phyloP scores from a whole-genome alignment of 2,329 filamentous ascomycete species.

The Ascocoryne sarcoides region DNA sequence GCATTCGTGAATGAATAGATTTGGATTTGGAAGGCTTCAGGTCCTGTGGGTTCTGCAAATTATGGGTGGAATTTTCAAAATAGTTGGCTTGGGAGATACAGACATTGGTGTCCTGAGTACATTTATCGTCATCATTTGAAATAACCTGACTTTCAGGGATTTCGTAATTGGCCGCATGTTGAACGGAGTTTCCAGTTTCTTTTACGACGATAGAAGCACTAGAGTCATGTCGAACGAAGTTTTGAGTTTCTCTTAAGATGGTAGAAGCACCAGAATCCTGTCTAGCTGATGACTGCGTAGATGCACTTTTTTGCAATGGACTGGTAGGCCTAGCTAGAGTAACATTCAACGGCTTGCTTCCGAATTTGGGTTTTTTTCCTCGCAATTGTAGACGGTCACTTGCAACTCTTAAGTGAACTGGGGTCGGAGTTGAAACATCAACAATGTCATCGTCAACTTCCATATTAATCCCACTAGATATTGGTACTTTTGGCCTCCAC shows the following conservation, averaged over 20 bases:
- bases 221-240: conserved; percentile 3
- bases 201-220: conserved; percentile 6
- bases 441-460: conserved; percentile 18
- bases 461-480: conserved; percentile 7
- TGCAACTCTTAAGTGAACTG: neutral
- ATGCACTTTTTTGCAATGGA: too few relatives aligned
- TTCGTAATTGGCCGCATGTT: conserved; percentile 4
- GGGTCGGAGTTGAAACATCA: conserved; percentile 6
- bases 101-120: neutral
- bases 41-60: too few relatives aligned
- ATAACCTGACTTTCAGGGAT: too few relatives aligned
- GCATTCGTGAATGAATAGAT: neutral
- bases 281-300: neutral
- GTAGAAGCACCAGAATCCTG: conserved; percentile 5
- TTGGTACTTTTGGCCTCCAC: conserved; percentile 12
- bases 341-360: conserved; percentile 3
- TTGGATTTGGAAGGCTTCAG: too few relatives aligned
- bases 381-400: neutral
- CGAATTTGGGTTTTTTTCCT: conserved; percentile 1
- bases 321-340: neutral
- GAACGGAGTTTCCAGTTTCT: neutral
- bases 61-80: neutral
- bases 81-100: conserved; percentile 9
- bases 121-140: neutral
- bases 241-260: conserved; percentile 3